phyloP scores from a whole-genome alignment of 306 rosid genomes.

The Potentilla sterilis region DNA sequence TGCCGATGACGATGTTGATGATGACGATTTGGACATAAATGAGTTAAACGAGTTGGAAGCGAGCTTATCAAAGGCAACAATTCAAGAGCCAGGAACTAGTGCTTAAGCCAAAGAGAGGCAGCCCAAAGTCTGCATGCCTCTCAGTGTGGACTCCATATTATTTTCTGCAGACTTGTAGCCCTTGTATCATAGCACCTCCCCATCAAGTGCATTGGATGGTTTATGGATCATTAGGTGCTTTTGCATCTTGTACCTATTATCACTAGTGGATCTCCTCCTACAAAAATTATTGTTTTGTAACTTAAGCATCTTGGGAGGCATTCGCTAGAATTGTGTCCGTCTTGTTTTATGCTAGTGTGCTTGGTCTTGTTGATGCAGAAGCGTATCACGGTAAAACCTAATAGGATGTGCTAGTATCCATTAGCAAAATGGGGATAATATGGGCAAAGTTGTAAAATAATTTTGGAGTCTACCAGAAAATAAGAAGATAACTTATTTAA shows the following conservation, averaged over 20 bases:
- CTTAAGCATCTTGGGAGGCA: not conserved
- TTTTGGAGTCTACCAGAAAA: too few relatives aligned
- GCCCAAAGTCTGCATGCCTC: not conserved
- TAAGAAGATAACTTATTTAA: too few relatives aligned
- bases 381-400: too few relatives aligned
- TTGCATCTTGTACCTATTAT: not conserved
- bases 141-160: not conserved
- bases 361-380: too few relatives aligned
- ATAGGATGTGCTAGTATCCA: too few relatives aligned
- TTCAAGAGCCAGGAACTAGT: slow-evolving; percentile 19
- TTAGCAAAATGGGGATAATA: too few relatives aligned
- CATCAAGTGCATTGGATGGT: not conserved
- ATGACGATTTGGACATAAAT: slow-evolving; percentile 47
- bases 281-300: not conserved
- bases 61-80: slow-evolving; percentile 46
- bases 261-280: not conserved
- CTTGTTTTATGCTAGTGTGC: too few relatives aligned
- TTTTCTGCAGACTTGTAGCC: not conserved
- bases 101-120: not conserved
- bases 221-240: not conserved
- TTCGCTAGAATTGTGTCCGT: not conserved
- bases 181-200: not conserved
- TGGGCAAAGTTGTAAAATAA: too few relatives aligned
- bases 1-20: slow-evolving; percentile 34
- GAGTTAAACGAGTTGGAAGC: slow-evolving; percentile 61